Evolutionary conservation across 1,284 basidiomycete genomes (phyloP), one percentile per base, ranked within the genome.

Genomic region (Fomitopsis pinicola): DNA sequence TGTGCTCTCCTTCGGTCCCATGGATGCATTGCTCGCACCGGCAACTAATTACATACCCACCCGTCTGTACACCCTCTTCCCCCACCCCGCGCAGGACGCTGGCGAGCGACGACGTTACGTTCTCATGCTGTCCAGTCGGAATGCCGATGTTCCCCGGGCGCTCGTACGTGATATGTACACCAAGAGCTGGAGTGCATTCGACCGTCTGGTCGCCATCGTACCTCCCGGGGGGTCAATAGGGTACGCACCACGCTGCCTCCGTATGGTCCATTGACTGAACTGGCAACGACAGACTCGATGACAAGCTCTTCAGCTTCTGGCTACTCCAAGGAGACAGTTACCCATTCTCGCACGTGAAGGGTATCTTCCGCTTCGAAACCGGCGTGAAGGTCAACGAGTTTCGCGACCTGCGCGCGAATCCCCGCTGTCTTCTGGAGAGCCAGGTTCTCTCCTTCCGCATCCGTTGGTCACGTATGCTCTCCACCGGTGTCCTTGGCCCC

Each of bases 261-360:
- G 3, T 4, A 55, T 14, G 10, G 15, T 45, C n/a, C 26, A 30
- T 52, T 44, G 15, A 46, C 26, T 46, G 0, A 35, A 35, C 55
- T 33, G 53, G 63, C 68, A 35, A 63, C 19, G 17, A 14, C 66
- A 92, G 91, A 8, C 84, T 94, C 57, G 92, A 94, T 68, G 90
- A 94, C 76, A 94, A 94, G 71, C 81, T 92, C 2, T 94, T 92
- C 74, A 88, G 87, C 62, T 92, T 92, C 79, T 94, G 91, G 88
- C 81, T 91, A 62, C 80, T 93, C 6, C 91, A 93, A 72, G 85
- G 84, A 22, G 91, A 94, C 67, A 81, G 81, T 58, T 86, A 82
- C 69, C 86, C 88, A 0, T 81, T 86, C 64, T 84, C 86, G 0
- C 87, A 87, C 64, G 87, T 91, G 63, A 92, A 92, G 69, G 91